Conservation (phyloP, 768 basidiomycete genomes). For the Hemileccinum rubropunctum region DNA sequence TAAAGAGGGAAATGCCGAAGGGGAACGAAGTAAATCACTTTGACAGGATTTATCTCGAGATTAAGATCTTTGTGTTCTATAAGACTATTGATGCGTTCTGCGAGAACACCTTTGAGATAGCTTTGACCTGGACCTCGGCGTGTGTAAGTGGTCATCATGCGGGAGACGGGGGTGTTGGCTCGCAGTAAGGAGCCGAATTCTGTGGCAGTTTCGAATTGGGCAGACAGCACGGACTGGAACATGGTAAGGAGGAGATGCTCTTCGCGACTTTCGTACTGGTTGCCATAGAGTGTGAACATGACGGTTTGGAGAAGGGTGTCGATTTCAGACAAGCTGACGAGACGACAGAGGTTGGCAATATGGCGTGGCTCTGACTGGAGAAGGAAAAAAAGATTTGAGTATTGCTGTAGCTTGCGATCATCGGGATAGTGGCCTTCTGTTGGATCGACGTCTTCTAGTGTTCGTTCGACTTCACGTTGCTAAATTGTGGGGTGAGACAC, state of each 20-base stretch:
- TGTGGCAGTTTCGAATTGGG: conserved; percentile 98
- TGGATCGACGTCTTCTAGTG: conserved; percentile 93
- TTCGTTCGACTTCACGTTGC: conserved; percentile 95
- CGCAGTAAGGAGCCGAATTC: conserved; percentile 98
- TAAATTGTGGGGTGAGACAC: conserved; percentile 31
- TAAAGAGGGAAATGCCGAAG: not conserved
- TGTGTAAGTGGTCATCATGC: conserved; percentile 99
- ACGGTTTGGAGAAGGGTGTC: conserved; percentile 99
- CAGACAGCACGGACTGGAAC: conserved; percentile 98
- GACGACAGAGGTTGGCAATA: conserved; percentile 92
- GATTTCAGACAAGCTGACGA: conserved; percentile 95
- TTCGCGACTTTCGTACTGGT: conserved; percentile 98
- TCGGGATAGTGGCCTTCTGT: conserved; percentile 92
- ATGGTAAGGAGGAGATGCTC: conserved; percentile 98
- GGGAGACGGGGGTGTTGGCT: conserved; percentile 97
- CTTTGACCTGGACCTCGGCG: conserved; percentile 98
- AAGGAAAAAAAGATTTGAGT: conserved; percentile 98
- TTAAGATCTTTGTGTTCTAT: conserved; percentile 99
- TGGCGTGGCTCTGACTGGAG: conserved; percentile 97
- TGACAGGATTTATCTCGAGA: conserved; percentile 97
- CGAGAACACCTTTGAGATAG: conserved; percentile 95
- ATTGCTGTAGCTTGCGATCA: conserved; percentile 91
- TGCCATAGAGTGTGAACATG: conserved; percentile 99
- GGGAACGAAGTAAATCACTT: conserved; percentile 47
- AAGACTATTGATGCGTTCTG: conserved; percentile 96